A percentile compares a stretch with the other conserved stretches of the same genome.
Conservation (phyloP, 208 protist species). For the Acanthamoeba castellanii region DNA sequence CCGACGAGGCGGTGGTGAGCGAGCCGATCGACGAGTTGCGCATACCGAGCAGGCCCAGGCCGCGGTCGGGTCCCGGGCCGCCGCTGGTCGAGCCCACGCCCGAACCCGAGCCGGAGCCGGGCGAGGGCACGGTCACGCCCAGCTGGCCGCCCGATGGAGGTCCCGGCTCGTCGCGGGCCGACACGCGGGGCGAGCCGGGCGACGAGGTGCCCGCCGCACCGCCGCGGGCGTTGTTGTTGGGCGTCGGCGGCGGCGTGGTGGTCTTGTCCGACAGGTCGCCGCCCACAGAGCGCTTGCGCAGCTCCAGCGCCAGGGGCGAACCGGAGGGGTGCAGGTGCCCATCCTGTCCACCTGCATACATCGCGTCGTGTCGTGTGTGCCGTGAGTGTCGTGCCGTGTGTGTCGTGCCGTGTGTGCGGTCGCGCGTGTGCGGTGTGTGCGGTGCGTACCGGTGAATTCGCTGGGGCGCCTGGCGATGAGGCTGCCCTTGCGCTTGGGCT, state of each 20-base stretch:
- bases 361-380: too few species aligned
- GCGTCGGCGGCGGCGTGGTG: not conserved
- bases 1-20: not conserved
- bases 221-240: not conserved
- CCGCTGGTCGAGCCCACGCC: not conserved
- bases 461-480: not conserved
- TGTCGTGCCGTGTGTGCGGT: not conserved
- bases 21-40: constrained; percentile 22
- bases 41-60: not conserved
- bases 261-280: constrained; percentile 1
- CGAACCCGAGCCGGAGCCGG: not conserved
- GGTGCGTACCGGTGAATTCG: not conserved
- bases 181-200: not conserved
- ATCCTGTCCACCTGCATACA: not conserved
- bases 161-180: not conserved
- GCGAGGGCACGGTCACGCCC: not conserved
- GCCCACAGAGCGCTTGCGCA: not conserved
- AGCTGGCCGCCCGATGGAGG: not conserved
- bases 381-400: not conserved
- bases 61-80: not conserved
- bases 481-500: constrained; percentile 27
- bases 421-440: not conserved
- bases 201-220: not conserved
- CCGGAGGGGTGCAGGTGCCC: not conserved
- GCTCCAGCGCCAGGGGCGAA: not conserved